Conservation (phyloP, 495 filamentous ascomycete genomes). For the Thermothielavioides terrestris region DNA sequence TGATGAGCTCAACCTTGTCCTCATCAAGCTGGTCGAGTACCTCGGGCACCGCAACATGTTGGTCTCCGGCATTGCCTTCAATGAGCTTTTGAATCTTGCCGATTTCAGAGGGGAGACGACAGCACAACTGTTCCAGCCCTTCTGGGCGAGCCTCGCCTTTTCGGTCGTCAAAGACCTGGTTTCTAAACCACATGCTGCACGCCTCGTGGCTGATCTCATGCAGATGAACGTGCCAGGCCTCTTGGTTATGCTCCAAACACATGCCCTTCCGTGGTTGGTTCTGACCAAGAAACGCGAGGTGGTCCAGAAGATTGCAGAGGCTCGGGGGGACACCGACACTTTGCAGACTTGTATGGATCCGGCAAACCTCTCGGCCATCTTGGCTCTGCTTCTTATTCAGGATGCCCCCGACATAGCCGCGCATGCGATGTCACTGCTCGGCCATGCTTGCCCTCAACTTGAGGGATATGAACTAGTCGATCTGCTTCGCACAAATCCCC, state of each 20-base stretch:
- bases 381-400: slow-evolving; percentile 72
- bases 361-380: slow-evolving; percentile 66
- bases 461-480: slow-evolving; percentile 54
- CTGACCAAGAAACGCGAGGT: slow-evolving; percentile 67
- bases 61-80: slow-evolving; percentile 68
- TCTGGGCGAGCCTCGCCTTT: slow-evolving; percentile 75
- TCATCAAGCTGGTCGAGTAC: slow-evolving; percentile 76
- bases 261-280: slow-evolving; percentile 80
- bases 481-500: slow-evolving; percentile 65
- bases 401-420: slow-evolving; percentile 55
- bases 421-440: slow-evolving; percentile 58
- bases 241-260: slow-evolving; percentile 64
- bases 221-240: slow-evolving; percentile 63
- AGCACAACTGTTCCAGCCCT: slow-evolving; percentile 66
- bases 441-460: slow-evolving; percentile 59
- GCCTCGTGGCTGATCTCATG: slow-evolving; percentile 70
- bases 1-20: slow-evolving; percentile 74
- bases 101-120: slow-evolving; percentile 50
- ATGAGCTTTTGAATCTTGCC: slow-evolving; percentile 59
- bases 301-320: slow-evolving; percentile 69
- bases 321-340: slow-evolving; percentile 45
- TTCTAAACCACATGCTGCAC: slow-evolving; percentile 69
- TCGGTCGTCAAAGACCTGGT: slow-evolving; percentile 72
- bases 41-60: slow-evolving; percentile 75
- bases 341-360: slow-evolving; percentile 41